These are phyloP conservation scores for Helotiales sp. DNA, from an alignment of 2,329 filamentous ascomycete species.

Conservation along the genomic window DNA sequence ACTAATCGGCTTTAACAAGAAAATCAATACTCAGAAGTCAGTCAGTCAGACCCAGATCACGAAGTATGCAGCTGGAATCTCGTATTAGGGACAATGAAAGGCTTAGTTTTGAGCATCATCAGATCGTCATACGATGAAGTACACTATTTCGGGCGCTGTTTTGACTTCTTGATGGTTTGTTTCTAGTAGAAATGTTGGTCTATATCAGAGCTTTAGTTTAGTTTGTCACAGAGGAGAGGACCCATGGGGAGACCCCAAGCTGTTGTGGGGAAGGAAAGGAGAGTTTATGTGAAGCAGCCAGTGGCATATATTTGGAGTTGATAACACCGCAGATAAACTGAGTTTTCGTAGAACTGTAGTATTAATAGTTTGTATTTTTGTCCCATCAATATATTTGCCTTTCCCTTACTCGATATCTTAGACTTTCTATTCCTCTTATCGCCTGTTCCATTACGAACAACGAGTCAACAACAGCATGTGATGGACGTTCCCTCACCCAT, in stretches of 20 bases:
- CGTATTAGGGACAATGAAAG: background rate
- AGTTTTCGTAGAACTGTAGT: too few species aligned
- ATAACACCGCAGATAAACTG: background rate
- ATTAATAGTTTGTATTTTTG: too few species aligned
- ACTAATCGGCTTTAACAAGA: background rate
- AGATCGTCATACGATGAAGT: background rate
- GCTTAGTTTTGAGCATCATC: background rate
- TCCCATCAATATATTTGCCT: background rate
- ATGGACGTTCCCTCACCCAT: background rate
- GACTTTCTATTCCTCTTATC: background rate
- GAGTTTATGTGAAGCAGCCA: constrained; percentile 6
- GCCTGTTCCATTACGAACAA: background rate
- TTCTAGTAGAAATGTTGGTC: background rate
- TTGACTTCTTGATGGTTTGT: too few species aligned
- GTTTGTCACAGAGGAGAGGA: background rate
- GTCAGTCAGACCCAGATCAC: too few species aligned
- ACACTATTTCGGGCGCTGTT: too few species aligned
- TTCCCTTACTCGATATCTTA: background rate
- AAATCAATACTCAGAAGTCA: background rate
- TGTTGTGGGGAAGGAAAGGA: background rate
- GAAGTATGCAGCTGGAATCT: constrained; percentile 1
- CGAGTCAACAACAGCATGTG: background rate
- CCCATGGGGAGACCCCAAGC: background rate
- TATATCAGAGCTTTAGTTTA: background rate
- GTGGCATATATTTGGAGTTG: background rate